Evolutionary conservation across 2,329 filamentous ascomycete species (phyloP), one percentile per base, ranked within the genome.

Genomic region (Phialophora tarda): DNA sequence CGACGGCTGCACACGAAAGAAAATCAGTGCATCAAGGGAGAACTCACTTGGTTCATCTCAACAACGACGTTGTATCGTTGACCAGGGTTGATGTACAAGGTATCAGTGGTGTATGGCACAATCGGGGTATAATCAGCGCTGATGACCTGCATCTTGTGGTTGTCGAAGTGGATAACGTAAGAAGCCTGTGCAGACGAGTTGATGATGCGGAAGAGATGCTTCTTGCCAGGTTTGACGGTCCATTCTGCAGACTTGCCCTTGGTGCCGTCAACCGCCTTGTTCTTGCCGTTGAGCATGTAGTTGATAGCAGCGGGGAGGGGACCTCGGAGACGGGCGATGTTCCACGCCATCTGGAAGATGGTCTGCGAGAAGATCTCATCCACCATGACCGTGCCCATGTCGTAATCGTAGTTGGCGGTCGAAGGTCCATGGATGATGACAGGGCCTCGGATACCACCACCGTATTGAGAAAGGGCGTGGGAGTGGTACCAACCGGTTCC

Each of bases 71-170:
- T 66, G 58, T 75, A 75, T 48, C 74, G 64, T 63, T 76, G 74
- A 34, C 74, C 89, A 30, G 88, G 83, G 50, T 85, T 80, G 8
- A 91, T 71, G 69, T 89, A 90, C 7, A 91, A 82, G 82, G 85
- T 84, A 23, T 85, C 80, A 1, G 88, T 85, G 64, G 84, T 83
- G 0, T 82, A 79, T 0, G 78, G 77, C 3, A 77, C 74, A 3
- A 74, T 72, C 21, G 74, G 78, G 8, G 75, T 70, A 17, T 75
- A 78, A 58, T 80, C 78, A 4, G 78, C 72, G 57, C 76, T 75
- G 11, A 79, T 76, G 4, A 80, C 75, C 1, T 72, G 77, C 72
- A 80, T 75, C 53, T 76, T 73, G 66, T 80, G 78, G 24, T 75
- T 77, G 69, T 81, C 80, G 54, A 83, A 78, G 62, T 78, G 82